Evolutionary conservation across 2,329 filamentous ascomycete species (phyloP).

Genomic region (Fusarium aywerte): DNA sequence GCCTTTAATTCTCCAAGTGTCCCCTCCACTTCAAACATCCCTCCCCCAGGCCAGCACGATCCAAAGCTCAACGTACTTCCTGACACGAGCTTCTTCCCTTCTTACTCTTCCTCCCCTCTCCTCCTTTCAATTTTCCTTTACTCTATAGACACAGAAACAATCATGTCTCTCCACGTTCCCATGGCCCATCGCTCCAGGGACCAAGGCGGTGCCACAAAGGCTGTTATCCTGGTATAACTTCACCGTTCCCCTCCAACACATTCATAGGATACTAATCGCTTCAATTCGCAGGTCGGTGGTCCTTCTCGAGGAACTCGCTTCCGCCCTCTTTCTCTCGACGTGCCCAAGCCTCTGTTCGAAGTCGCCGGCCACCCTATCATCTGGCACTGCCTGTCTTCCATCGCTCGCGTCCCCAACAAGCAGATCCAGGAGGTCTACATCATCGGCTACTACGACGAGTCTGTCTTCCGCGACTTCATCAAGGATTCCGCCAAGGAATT

Average conservation of each 20-base stretch:
- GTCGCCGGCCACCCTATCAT: conserved; percentile 98
- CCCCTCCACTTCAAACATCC: conserved; percentile 28
- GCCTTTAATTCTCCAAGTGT: conserved; percentile 41
- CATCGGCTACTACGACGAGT: conserved; percentile 98
- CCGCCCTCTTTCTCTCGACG: conserved; percentile 91
- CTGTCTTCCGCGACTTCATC: conserved; percentile 97
- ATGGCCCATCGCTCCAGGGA: conserved; percentile 60
- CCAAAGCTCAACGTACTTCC: conserved; percentile 29
- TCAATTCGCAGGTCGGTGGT: conserved; percentile 78
- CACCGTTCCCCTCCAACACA: conserved; percentile 12
- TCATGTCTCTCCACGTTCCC: conserved; percentile 69
- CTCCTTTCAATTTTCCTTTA: background rate
- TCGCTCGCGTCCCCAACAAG: conserved; percentile 85
- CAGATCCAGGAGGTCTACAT: conserved; percentile 93
- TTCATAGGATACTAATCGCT: conserved; percentile 43
- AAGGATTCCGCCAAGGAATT: conserved; percentile 88
- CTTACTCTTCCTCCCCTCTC: background rate
- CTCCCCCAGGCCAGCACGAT: conserved; percentile 7
- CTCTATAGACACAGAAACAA: conserved; percentile 10
- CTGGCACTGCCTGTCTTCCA: conserved; percentile 93
- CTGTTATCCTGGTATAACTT: conserved; percentile 83
- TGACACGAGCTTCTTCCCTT: conserved; percentile 14
- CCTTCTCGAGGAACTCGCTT: conserved; percentile 96
- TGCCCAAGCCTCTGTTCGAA: conserved; percentile 98
- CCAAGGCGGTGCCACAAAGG: conserved; percentile 80